Base-by-base conservation (phyloP, 495 filamentous ascomycete species). In the Alectoria sarmentosa region DNA sequence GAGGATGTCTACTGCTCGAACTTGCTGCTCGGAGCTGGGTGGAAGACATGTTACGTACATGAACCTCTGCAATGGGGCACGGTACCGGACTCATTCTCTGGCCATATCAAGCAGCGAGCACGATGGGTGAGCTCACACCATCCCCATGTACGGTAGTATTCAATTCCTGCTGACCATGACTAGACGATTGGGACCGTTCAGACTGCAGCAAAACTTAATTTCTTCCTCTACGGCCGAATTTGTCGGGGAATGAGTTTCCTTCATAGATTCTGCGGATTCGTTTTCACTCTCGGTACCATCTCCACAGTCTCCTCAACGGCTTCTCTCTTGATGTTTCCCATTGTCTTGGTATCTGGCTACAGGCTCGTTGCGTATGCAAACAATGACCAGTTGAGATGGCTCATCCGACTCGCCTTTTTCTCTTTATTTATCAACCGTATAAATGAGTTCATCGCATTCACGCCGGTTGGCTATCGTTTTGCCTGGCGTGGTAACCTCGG, bases 61-160 rank as follows among this genome's bases (percentile, higher is more conserved):
- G 82, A 84, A 65, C 71, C 73, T 3, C 71, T 83, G 7, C 82
- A 84, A 70, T 82, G 73, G 60, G 82, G 82, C 44, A 76, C 74
- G 9, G 78, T 82, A 4, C 82, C 82, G 0, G 82, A 80, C 17
- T 73, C 78, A 37, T 79, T 73, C 60, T 72, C 70, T 55, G 74
- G 75, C 46, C 79, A 82, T 61, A 67, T 83, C 44, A 83, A 82
- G 70, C 81, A 83, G 70, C 74, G 80, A 39, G 79, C 77, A 17
- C 75, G 79, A 58, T 83, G 80, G 79, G 76, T 72, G 46, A 57
- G 23, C 36, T 34, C 26, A n/a, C 36, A 41, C 19, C 23, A 32
- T 23, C 37, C 36, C 13, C n/a, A n/a, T 8, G 4, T 34, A 21
- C 28, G 3, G 49, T 15, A 26, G 7, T 34, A 5, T 41, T 1